Evolutionary conservation across 2,329 filamentous ascomycete genomes (phyloP).

Genomic region (Colletotrichum sp.): DNA sequence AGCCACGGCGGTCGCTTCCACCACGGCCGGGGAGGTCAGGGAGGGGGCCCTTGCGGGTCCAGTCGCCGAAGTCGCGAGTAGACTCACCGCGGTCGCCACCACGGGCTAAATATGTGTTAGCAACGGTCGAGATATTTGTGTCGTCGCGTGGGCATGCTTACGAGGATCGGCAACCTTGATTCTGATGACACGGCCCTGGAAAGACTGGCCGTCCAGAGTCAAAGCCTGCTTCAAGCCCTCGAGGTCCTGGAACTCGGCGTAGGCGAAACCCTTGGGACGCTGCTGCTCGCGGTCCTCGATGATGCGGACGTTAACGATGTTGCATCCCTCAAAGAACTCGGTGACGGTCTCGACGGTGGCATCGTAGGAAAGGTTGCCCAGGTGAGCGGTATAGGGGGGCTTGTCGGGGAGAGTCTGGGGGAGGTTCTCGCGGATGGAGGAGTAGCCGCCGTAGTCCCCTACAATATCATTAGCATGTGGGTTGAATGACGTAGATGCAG

Average conservation of each 20-base stretch:
- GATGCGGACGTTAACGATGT: slow-evolving; percentile 89
- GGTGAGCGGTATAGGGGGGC: slow-evolving; percentile 93
- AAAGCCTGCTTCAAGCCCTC: slow-evolving; percentile 94
- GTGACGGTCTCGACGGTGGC: slow-evolving; percentile 82
- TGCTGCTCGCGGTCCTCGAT: slow-evolving; percentile 95
- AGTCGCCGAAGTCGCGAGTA: slow-evolving; percentile 82
- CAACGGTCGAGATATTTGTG: background rate
- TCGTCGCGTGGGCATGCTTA: slow-evolving; percentile 59
- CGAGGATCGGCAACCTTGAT: slow-evolving; percentile 97
- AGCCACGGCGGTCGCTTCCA: slow-evolving; percentile 44
- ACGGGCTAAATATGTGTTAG: slow-evolving; percentile 71
- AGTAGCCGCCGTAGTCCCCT: slow-evolving; percentile 21
- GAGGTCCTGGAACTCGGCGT: slow-evolving; percentile 88
- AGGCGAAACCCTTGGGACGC: slow-evolving; percentile 97
- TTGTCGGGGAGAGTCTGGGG: slow-evolving; percentile 72
- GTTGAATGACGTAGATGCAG: background rate
- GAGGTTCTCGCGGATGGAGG: slow-evolving; percentile 61
- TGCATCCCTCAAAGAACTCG: slow-evolving; percentile 85
- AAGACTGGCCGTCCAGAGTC: slow-evolving; percentile 78
- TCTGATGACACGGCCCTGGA: slow-evolving; percentile 88
- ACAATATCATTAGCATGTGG: background rate
- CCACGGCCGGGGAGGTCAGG: slow-evolving; percentile 70
- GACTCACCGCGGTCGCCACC: slow-evolving; percentile 73
- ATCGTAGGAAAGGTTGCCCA: slow-evolving; percentile 97
- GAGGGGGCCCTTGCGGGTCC: slow-evolving; percentile 91